Evolutionary conservation across 768 basidiomycete species (phyloP), one percentile per base, ranked within the genome.

Genomic region (Tylopilus cervinicoccineus): DNA sequence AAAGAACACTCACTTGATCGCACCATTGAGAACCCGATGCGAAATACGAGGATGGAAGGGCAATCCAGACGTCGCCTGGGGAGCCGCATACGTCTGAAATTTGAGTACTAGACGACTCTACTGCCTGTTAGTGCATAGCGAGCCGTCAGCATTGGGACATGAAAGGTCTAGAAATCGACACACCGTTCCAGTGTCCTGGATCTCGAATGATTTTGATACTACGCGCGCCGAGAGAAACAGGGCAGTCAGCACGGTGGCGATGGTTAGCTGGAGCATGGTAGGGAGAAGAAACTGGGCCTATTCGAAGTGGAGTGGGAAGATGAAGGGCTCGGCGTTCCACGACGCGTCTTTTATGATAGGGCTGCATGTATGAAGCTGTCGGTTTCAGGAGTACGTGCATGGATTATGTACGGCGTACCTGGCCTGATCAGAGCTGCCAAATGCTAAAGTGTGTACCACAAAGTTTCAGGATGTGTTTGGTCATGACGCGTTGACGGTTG

Each of bases 51-150:
- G 27, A 72, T 65, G 14, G 80, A 71, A 51, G 87, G 77, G 17
- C 63, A 62, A 82, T 77, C 39, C 27, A 40, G 28, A 86, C 23
- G 83, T 86, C 37, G 76, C 84, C 84, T 86, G 52, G 3, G 28
- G 7, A 47, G n/a, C n/a, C n/a, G n/a, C n/a, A n/a, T n/a, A n/a
- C n/a, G n/a, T n/a, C n/a, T n/a, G n/a, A n/a, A n/a, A n/a, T n/a
- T n/a, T n/a, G n/a, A n/a, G n/a, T n/a, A n/a, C n/a, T n/a, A n/a
- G n/a, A n/a, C n/a, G n/a, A n/a, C n/a, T n/a, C n/a, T n/a, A n/a
- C n/a, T n/a, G n/a, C n/a, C n/a, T n/a, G n/a, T n/a, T n/a, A n/a
- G n/a, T n/a, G n/a, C n/a, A n/a, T n/a, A n/a, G 31, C 48, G 47
- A 37, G 33, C 37, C 12, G 20, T 55, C 12, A 50, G 51, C 44